These are phyloP conservation scores for Flammula alnicola DNA, from an alignment of 1,284 basidiomycete species.

Conservation along the genomic window DNA sequence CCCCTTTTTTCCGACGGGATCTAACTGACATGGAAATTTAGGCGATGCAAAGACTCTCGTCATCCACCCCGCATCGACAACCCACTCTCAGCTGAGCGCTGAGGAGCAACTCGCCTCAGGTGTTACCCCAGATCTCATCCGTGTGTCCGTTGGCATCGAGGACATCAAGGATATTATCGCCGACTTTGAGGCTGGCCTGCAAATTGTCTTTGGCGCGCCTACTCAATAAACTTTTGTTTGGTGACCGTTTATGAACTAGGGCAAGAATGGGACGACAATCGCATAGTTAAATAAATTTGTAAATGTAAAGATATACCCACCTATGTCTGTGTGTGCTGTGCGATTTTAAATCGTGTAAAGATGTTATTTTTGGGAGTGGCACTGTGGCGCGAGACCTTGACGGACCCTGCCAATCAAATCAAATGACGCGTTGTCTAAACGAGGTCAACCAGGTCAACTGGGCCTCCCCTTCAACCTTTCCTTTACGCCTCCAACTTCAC, in stretches of 20 bases:
- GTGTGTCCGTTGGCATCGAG: constrained; percentile 77
- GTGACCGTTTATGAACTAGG: not conserved
- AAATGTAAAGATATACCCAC: not conserved
- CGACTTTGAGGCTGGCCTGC: constrained; percentile 74
- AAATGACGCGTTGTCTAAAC: constrained; percentile 26
- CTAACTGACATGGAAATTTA: constrained; percentile 11
- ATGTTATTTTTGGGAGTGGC: not conserved
- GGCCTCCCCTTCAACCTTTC: constrained; percentile 2
- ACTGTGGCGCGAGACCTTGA: too few relatives aligned
- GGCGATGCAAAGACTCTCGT: constrained; percentile 81
- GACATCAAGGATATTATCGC: constrained; percentile 86
- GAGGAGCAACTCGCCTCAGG: constrained; percentile 75
- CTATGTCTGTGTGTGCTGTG: too few relatives aligned
- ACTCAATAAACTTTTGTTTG: not conserved
- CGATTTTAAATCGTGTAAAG: too few relatives aligned
- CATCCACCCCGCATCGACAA: constrained; percentile 85
- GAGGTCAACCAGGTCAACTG: constrained; percentile 7
- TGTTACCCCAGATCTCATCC: constrained; percentile 82
- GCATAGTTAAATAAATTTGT: constrained; percentile 2
- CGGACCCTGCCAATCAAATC: constrained; percentile 11
- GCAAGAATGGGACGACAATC: not conserved
- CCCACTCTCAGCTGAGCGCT: constrained; percentile 77
- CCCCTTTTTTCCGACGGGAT: not conserved
- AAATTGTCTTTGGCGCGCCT: constrained; percentile 31
- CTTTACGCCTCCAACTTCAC: not conserved